Evolutionary conservation across 257 asterid genomes (phyloP), one percentile per base, ranked within the genome.

Genomic region (Nicotiana benthamiana): DNA sequence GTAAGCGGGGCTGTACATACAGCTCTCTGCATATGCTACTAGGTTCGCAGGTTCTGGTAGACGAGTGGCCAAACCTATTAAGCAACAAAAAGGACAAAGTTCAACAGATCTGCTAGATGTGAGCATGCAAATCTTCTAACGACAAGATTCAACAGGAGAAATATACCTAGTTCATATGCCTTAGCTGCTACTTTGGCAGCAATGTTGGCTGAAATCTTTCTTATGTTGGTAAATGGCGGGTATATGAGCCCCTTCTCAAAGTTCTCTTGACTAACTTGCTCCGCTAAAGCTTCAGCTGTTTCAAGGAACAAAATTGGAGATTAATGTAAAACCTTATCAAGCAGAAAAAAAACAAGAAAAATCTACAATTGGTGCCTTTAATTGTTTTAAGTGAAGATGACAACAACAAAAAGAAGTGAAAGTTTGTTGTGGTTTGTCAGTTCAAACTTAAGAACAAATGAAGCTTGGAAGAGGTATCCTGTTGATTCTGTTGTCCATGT

Each of bases 221-320:
- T 84, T 75, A 94, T 94, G 84, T 90, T 89, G 24, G 97, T 16
- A 65, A 94, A 88, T 65, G 97, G 97, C 0, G 98, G 98, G 85
- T 91, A 94, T 76, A 94, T 83, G 79, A 92, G 96, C 52, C 98
- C 98, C 36, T 89, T 94, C 54, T 90, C 92, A 4, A 94, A 88
- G 84, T 94, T 87, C 82, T 92, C 96, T 82, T 89, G 90, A 64
- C 90, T 88, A 80, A 94, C 97, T 85, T 94, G 90, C 16, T 85
- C 93, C 4, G 97, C 97, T 80, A 94, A 85, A 80, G 98, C 93
- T 89, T 94, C 97, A 86, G 98, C 98, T 94, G 93, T 87, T 89
- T 81, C 53, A 56, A 84, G 74, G 80, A 79, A 83, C 83, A 46
- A 75, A 30, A 52, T 51, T 65, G 18, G 59, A 67, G 66, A 81